A percentile compares a stretch with the other conserved stretches of the same genome.
These are phyloP conservation scores for Inga leiocalycina DNA, from an alignment of 306 rosid species.

Conservation along the genomic window DNA sequence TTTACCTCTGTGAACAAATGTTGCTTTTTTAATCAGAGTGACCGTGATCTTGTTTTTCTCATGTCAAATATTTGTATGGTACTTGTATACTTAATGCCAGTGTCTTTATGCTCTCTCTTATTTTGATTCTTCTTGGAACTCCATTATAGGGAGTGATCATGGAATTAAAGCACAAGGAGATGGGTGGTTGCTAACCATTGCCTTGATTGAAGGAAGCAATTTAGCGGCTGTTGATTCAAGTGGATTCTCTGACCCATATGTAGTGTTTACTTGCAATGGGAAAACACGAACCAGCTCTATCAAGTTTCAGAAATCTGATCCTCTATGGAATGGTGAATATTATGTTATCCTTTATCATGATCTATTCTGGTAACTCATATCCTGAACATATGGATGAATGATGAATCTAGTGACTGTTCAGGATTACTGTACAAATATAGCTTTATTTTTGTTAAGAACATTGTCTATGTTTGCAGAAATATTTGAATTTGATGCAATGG, in stretches of 20 bases:
- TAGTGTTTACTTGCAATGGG: conserved; percentile 93
- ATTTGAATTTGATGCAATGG: conserved; percentile 99
- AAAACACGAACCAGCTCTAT: conserved; percentile 94
- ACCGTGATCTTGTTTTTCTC: conserved; percentile 15
- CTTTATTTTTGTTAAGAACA: conserved; percentile 18
- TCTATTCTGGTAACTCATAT: conserved; percentile 18
- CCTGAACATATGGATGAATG: conserved; percentile 15
- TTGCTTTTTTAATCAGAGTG: conserved; percentile 19
- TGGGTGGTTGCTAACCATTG: conserved; percentile 98
- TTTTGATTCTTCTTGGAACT: conserved; percentile 22
- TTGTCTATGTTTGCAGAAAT: conserved; percentile 66
- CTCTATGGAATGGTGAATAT: conserved; percentile 84
- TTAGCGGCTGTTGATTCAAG: conserved; percentile 84
- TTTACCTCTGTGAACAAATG: conserved; percentile 18
- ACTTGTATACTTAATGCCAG: conserved; percentile 23
- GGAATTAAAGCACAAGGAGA: conserved; percentile 98
- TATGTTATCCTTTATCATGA: conserved; percentile 26
- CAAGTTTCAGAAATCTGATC: conserved; percentile 90
- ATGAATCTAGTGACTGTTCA: conserved; percentile 11
- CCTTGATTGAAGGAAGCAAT: conserved; percentile 87
- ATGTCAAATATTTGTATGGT: neutral
- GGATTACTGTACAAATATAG: conserved; percentile 5
- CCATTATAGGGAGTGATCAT: conserved; percentile 83
- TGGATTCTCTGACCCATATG: conserved; percentile 94
- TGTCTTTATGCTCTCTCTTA: conserved; percentile 21